Evolutionary conservation across 2,329 filamentous ascomycete genomes (phyloP).

Genomic region (Paracoccidioides lutzii): DNA sequence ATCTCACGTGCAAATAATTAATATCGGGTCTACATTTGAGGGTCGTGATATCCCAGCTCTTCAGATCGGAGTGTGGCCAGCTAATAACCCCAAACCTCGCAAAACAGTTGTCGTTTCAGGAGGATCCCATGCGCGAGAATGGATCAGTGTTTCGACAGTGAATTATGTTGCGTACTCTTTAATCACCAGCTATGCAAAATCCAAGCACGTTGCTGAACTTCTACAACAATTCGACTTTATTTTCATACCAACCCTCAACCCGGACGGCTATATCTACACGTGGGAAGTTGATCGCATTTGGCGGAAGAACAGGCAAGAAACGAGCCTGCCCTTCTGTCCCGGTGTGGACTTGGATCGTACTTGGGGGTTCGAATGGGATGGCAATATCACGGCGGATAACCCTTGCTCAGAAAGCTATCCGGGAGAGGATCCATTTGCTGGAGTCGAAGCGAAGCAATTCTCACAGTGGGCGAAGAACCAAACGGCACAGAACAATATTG

Average conservation of each 20-base stretch:
- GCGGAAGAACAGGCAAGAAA: slow-evolving; percentile 86
- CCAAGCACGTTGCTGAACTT: slow-evolving; percentile 56
- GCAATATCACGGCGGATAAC: slow-evolving; percentile 51
- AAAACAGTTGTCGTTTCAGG: slow-evolving; percentile 73
- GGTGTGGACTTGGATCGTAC: slow-evolving; percentile 82
- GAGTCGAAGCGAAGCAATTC: slow-evolving; percentile 60
- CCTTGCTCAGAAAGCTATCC: slow-evolving; percentile 88
- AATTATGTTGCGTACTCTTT: slow-evolving; percentile 84
- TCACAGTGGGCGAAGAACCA: slow-evolving; percentile 75
- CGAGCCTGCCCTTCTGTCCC: slow-evolving; percentile 66
- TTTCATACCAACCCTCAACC: slow-evolving; percentile 79
- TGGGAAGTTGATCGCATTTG: slow-evolving; percentile 87
- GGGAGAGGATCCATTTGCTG: slow-evolving; percentile 71
- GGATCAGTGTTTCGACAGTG: slow-evolving; percentile 86
- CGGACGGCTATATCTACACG: slow-evolving; percentile 87
- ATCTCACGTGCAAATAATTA: slow-evolving; percentile 58
- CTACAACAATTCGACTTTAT: slow-evolving; percentile 77
- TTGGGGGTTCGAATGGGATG: slow-evolving; percentile 77
- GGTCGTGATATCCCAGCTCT: slow-evolving; percentile 75
- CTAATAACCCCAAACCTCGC: slow-evolving; percentile 39
- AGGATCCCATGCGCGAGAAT: slow-evolving; percentile 86
- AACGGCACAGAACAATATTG: slow-evolving; percentile 54
- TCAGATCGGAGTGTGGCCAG: slow-evolving; percentile 53
- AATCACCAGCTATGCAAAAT: slow-evolving; percentile 69
- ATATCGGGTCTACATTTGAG: slow-evolving; percentile 74